phyloP scores from a whole-genome alignment of 2,329 filamentous ascomycete species.

The Leptodontidium sp. region DNA sequence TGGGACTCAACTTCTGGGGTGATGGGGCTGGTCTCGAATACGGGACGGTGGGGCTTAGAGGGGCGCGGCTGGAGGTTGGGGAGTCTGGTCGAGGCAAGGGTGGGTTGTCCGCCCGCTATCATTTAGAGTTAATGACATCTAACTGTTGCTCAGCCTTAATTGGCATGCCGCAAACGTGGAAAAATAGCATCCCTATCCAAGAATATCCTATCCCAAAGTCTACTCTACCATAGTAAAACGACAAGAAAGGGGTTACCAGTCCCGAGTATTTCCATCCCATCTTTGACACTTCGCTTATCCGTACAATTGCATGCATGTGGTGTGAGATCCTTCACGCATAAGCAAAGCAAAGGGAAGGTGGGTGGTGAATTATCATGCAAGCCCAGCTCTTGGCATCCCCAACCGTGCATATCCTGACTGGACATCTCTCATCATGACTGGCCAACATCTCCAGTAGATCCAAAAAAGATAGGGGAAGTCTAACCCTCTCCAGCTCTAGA shows the following conservation, averaged over 20 bases:
- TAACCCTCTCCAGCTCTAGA: slow-evolving; percentile 3
- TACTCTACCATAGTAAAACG: neutral
- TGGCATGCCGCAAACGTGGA: too few species aligned
- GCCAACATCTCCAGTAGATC: neutral
- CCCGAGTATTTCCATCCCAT: neutral
- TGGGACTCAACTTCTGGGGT: neutral
- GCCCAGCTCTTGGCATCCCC: slow-evolving; percentile 6
- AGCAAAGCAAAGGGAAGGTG: neutral
- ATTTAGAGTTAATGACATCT: neutral
- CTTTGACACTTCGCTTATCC: neutral
- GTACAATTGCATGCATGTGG: neutral
- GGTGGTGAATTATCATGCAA: neutral
- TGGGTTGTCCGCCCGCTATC: neutral
- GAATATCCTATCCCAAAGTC: neutral
- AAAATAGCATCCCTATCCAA: too few species aligned
- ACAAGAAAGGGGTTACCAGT: neutral
- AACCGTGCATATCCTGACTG: neutral
- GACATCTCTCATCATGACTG: neutral
- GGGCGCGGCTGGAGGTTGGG: neutral
- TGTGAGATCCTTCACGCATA: too few species aligned
- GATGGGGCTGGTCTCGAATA: neutral
- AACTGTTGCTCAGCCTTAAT: neutral
- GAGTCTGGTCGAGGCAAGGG: neutral
- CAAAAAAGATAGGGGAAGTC: slow-evolving; percentile 4
- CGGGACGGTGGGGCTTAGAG: slow-evolving; percentile 1